A percentile compares a stretch with the other conserved stretches of the same genome.
These are phyloP conservation scores for Podospora sp. DNA, from an alignment of 495 filamentous ascomycete genomes.

Conservation along the genomic window DNA sequence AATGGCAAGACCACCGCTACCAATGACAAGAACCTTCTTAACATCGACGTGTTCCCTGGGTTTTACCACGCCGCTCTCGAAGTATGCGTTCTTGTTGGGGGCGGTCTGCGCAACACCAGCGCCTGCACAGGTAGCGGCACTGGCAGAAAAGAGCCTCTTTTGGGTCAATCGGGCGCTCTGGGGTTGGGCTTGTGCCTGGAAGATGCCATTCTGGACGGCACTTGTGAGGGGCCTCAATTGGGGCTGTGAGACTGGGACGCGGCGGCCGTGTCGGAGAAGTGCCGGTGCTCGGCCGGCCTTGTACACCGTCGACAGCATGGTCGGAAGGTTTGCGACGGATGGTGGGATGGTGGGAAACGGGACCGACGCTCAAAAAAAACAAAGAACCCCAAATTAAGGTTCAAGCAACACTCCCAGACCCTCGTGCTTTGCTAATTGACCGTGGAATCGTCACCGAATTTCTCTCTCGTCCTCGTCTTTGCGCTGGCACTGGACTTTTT, in stretches of 20 bases:
- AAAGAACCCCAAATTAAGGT: conserved; percentile 14
- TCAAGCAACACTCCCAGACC: conserved; percentile 12
- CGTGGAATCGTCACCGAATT: not conserved
- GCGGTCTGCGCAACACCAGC: conserved; percentile 57
- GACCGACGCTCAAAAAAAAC: conserved; percentile 10
- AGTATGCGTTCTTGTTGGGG: conserved; percentile 83
- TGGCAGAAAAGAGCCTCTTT: conserved; percentile 46
- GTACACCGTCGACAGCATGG: conserved; percentile 44
- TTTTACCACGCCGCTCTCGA: conserved; percentile 81
- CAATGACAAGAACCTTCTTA: conserved; percentile 97
- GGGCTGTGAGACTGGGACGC: conserved; percentile 40
- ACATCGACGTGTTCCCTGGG: conserved; percentile 80
- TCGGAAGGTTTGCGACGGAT: conserved; percentile 19
- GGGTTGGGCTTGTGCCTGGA: conserved; percentile 37
- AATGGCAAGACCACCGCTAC: conserved; percentile 94
- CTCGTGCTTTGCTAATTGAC: conserved; percentile 16
- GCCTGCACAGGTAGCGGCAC: conserved; percentile 36
- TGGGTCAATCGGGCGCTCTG: conserved; percentile 34
- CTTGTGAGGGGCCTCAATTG: conserved; percentile 44
- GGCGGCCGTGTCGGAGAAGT: conserved; percentile 52
- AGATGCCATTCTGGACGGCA: conserved; percentile 32
- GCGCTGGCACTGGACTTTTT: not conserved
- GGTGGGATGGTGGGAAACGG: conserved; percentile 10
- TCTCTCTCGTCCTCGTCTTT: conserved; percentile 10
- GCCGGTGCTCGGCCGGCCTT: conserved; percentile 54